These are phyloP conservation scores for Aspergillus sp. DNA, from an alignment of 2,329 filamentous ascomycete genomes.

Conservation along the genomic window DNA sequence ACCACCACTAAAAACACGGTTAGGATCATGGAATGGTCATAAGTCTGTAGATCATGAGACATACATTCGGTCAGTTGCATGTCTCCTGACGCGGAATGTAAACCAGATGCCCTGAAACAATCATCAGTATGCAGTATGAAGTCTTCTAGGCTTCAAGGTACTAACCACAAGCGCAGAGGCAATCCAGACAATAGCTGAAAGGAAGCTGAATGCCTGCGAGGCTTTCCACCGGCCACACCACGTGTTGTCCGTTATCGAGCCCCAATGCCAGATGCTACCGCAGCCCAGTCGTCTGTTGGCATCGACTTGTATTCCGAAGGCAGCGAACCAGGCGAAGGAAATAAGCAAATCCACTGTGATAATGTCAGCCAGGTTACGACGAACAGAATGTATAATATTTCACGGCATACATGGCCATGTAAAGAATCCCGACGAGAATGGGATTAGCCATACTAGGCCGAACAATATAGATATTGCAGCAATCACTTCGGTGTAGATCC, in stretches of 20 bases:
- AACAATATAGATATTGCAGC: conserved; percentile 68
- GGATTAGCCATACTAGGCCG: conserved; percentile 70
- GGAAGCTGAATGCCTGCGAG: conserved; percentile 68
- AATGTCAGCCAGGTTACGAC: not conserved
- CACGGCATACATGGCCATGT: conserved; percentile 58
- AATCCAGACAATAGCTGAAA: conserved; percentile 71
- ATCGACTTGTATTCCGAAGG: conserved; percentile 66
- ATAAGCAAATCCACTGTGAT: conserved; percentile 63
- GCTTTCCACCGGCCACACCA: conserved; percentile 70
- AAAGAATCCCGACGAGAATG: conserved; percentile 66
- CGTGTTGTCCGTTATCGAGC: conserved; percentile 49
- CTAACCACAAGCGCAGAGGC: conserved; percentile 58
- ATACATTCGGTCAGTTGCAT: conserved; percentile 22
- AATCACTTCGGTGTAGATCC: conserved; percentile 74
- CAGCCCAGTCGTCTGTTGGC: conserved; percentile 53
- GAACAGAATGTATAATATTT: not conserved
- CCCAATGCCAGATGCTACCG: conserved; percentile 62
- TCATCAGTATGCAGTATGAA: conserved; percentile 12
- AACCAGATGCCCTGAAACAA: conserved; percentile 35
- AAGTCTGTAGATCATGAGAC: not conserved
- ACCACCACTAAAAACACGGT: not conserved
- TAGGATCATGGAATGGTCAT: not conserved
- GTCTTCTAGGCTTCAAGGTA: not conserved
- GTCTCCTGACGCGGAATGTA: conserved; percentile 29
- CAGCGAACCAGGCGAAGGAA: conserved; percentile 68